Percentiles rank a stretch among this genome's conserved stretches.
Conservation (phyloP, 441 rosid species). For the Melastoma candidum region DNA sequence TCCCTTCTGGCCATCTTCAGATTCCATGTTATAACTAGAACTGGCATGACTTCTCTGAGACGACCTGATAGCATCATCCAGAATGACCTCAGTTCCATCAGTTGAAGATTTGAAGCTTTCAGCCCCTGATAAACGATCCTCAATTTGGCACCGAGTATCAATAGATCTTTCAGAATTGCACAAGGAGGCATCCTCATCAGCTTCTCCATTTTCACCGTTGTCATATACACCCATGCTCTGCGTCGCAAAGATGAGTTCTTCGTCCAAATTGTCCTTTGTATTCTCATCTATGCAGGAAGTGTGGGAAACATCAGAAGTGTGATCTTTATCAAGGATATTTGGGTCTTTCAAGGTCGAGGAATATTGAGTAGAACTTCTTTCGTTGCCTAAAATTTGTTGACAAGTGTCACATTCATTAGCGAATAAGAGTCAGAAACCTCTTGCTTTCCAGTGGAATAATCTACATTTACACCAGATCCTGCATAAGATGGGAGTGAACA, state of each 20-base stretch:
- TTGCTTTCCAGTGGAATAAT: conserved; percentile 26
- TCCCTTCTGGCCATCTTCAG: conserved; percentile 34
- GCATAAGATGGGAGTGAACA: conserved; percentile 40
- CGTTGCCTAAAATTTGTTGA: conserved; percentile 33
- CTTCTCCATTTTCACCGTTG: conserved; percentile 19
- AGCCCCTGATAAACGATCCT: conserved; percentile 47
- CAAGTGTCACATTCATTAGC: conserved; percentile 84
- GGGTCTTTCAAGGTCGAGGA: conserved; percentile 50
- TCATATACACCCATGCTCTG: conserved; percentile 55
- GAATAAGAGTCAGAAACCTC: conserved; percentile 62
- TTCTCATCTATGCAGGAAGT: conserved; percentile 4
- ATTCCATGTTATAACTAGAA: conserved; percentile 36
- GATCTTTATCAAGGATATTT: conserved; percentile 24
- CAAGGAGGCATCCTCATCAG: conserved; percentile 27
- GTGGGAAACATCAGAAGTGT: conserved; percentile 27
- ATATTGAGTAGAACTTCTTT: conserved; percentile 35
- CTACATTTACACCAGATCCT: conserved; percentile 40
- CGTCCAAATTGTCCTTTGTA: conserved; percentile 34
- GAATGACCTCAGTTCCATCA: conserved; percentile 56
- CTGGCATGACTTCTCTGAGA: conserved; percentile 51
- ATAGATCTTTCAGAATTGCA: conserved; percentile 19
- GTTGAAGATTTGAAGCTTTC: conserved; percentile 80
- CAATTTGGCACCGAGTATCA: conserved; percentile 34
- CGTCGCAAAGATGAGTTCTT: conserved; percentile 51
- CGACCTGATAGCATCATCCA: conserved; percentile 36